Conservation (phyloP, 495 filamentous ascomycete genomes). For the Chaetomium cochliodes region DNA sequence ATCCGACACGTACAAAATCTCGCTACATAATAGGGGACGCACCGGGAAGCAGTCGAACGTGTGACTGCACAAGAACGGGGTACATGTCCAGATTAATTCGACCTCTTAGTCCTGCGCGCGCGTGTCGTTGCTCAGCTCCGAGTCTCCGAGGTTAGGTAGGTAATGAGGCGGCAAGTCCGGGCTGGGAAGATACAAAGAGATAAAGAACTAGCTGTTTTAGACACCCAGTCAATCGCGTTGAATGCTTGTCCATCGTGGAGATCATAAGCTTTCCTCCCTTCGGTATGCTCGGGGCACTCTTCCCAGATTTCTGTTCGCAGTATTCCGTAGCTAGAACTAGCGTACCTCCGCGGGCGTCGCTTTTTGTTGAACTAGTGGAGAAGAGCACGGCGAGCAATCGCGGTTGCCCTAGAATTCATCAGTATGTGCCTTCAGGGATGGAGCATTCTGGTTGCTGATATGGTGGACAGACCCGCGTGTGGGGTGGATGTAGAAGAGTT, state of each 20-base stretch:
- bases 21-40: slow-evolving; percentile 19
- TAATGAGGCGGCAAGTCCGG: not conserved
- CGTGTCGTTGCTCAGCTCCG: not conserved
- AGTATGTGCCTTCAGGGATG: slow-evolving; percentile 2
- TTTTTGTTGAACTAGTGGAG: slow-evolving; percentile 31
- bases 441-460: not conserved
- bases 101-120: slow-evolving; percentile 14
- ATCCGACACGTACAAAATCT: slow-evolving; percentile 29
- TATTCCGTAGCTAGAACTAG: slow-evolving; percentile 36
- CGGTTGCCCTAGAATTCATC: slow-evolving; percentile 23
- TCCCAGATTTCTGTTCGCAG: slow-evolving; percentile 25
- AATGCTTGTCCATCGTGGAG: slow-evolving; percentile 19
- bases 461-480: slow-evolving; percentile 2
- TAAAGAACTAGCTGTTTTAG: slow-evolving; percentile 23
- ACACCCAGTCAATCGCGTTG: slow-evolving; percentile 25
- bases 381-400: slow-evolving; percentile 35
- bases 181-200: not conserved
- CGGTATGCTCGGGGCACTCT: slow-evolving; percentile 24
- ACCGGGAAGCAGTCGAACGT: slow-evolving; percentile 19
- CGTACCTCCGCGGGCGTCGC: slow-evolving; percentile 26
- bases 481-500: slow-evolving; percentile 12
- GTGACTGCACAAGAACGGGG: slow-evolving; percentile 17
- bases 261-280: slow-evolving; percentile 13
- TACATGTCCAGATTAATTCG: slow-evolving; percentile 12
- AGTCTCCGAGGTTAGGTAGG: too few relatives aligned